phyloP scores from a whole-genome alignment of 2,329 filamentous ascomycete genomes.

The Neofusicoccum sp. region DNA sequence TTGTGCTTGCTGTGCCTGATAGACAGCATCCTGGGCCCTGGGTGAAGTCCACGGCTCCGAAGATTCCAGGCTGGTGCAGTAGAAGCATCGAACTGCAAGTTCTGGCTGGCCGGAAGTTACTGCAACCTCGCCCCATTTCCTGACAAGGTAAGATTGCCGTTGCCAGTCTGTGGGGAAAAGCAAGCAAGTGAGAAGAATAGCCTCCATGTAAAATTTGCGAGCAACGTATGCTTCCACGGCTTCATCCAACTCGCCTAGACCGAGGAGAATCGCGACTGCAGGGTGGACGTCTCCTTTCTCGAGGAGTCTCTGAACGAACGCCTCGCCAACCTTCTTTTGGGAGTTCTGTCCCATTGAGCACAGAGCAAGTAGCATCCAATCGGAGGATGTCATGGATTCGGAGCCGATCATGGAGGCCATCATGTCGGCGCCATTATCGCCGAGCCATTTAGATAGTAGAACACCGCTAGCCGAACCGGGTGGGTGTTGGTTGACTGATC shows the following conservation, averaged over 20 bases:
- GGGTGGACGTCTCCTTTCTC: slow-evolving; percentile 89
- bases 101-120: slow-evolving; percentile 84
- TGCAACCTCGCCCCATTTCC: slow-evolving; percentile 93
- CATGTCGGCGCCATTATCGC: slow-evolving; percentile 76
- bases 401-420: slow-evolving; percentile 73
- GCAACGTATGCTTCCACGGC: slow-evolving; percentile 96
- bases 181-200: slow-evolving; percentile 81
- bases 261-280: slow-evolving; percentile 87
- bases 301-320: slow-evolving; percentile 85
- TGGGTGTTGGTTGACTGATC: slow-evolving; percentile 64
- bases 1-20: slow-evolving; percentile 54
- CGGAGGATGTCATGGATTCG: slow-evolving; percentile 84
- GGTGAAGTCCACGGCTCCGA: slow-evolving; percentile 87
- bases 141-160: slow-evolving; percentile 79
- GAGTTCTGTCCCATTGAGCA: slow-evolving; percentile 76
- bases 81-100: slow-evolving; percentile 88
- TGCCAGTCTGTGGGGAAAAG: slow-evolving; percentile 86
- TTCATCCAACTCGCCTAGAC: slow-evolving; percentile 88
- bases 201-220: slow-evolving; percentile 88
- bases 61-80: slow-evolving; percentile 82
- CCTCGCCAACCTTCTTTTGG: slow-evolving; percentile 85
- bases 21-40: slow-evolving; percentile 63
- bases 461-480: slow-evolving; percentile 74
- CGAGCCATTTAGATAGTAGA: slow-evolving; percentile 87
- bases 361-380: slow-evolving; percentile 95